Conservation (phyloP, 768 basidiomycete genomes). For the Sarcodon aspratus region DNA sequence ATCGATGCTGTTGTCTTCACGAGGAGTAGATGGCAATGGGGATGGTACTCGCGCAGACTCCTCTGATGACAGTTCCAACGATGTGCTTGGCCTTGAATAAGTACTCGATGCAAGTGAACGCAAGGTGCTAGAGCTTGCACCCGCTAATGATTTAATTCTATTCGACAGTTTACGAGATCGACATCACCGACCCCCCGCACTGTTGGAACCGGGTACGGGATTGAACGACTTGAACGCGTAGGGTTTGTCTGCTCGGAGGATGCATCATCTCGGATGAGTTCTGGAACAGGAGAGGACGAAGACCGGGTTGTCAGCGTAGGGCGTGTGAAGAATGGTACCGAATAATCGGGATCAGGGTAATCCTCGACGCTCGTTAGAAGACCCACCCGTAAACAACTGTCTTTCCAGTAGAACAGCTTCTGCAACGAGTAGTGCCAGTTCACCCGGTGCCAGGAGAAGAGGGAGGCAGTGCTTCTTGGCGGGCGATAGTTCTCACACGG, state of each 20-base stretch:
- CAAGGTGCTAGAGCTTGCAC: conserved; percentile 18
- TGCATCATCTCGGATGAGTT: background rate
- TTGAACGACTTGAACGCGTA: background rate
- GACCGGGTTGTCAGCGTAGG: conserved; percentile 41
- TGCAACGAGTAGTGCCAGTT: conserved; percentile 12
- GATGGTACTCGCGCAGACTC: conserved; percentile 52
- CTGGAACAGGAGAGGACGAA: background rate
- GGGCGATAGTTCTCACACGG: background rate
- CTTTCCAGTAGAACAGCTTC: conserved; percentile 16
- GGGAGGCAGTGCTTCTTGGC: conserved; percentile 1
- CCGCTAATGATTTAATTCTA: background rate
- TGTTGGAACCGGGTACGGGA: background rate
- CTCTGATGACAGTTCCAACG: conserved; percentile 56
- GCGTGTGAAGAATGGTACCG: conserved; percentile 14
- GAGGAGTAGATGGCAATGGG: conserved; percentile 35
- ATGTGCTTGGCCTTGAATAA: conserved; percentile 46
- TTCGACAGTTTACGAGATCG: background rate
- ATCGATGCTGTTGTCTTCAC: conserved; percentile 8
- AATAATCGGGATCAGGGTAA: conserved; percentile 8
- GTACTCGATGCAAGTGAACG: conserved; percentile 29
- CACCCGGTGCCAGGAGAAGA: conserved; percentile 12
- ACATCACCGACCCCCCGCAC: background rate
- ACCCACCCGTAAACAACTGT: conserved; percentile 9
- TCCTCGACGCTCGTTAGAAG: conserved; percentile 10
- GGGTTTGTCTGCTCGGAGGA: background rate